Evolutionary conservation across 1,284 basidiomycete genomes (phyloP).

Genomic region (Somion occarium): DNA sequence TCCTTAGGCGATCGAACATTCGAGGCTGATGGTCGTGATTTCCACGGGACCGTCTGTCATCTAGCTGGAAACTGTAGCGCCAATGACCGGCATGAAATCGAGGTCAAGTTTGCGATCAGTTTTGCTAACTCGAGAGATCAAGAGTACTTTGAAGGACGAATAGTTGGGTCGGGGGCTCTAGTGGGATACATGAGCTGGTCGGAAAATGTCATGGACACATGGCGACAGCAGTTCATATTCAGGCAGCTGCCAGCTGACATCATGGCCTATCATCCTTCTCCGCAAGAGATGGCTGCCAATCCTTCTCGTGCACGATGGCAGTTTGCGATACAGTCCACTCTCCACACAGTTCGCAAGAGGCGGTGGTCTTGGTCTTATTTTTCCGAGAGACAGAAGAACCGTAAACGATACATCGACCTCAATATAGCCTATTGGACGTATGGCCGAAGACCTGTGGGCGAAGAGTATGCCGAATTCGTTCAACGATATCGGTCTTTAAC

Average conservation of each 20-base stretch:
- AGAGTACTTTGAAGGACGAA: background rate
- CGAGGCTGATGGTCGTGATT: constrained; percentile 1
- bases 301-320: constrained; percentile 9
- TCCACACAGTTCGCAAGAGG: constrained; percentile 3
- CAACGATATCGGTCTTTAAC: background rate
- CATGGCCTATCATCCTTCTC: constrained; percentile 5
- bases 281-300: constrained; percentile 1
- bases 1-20: background rate
- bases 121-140: background rate
- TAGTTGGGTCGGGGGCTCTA: background rate
- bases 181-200: background rate
- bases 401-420: constrained; percentile 7
- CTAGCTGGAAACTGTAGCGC: background rate
- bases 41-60: background rate
- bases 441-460: background rate
- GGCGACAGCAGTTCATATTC: background rate
- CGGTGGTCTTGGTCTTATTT: constrained; percentile 13
- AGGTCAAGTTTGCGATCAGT: background rate
- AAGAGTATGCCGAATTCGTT: background rate
- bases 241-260: background rate
- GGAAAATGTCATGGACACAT: background rate
- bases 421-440: background rate
- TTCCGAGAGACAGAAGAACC: constrained; percentile 6
- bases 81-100: background rate
- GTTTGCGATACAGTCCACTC: constrained; percentile 8